Percentiles rank a stretch among this genome's conserved stretches.
phyloP scores from a whole-genome alignment of 805 yeast genomes.

The Clavispora santaluciae region DNA sequence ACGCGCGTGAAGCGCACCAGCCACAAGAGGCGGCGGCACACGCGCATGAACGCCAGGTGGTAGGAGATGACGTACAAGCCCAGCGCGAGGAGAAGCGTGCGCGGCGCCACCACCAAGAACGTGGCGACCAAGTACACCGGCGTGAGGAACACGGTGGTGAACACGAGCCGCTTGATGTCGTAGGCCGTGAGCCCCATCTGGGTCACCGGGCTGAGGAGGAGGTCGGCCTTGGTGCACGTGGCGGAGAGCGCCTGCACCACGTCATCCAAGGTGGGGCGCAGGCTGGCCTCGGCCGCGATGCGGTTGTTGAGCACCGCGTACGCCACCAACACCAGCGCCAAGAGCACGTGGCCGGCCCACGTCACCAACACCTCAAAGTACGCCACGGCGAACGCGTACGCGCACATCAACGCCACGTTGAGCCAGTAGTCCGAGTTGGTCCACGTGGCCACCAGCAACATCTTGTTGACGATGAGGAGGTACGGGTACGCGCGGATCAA shows the following conservation, averaged over 20 bases:
- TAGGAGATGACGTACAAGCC: conserved; percentile 70
- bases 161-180: conserved; percentile 73
- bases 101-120: conserved; percentile 65
- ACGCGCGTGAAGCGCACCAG: conserved; percentile 67
- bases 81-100: conserved; percentile 51
- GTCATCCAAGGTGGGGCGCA: conserved; percentile 81
- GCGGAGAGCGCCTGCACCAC: conserved; percentile 72
- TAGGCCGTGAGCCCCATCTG: conserved; percentile 65
- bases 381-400: conserved; percentile 55
- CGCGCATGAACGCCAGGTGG: conserved; percentile 81
- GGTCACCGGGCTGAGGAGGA: conserved; percentile 76
- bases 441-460: conserved; percentile 81
- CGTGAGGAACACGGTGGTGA: conserved; percentile 80
- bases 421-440: conserved; percentile 80
- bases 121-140: conserved; percentile 76
- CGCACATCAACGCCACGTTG: conserved; percentile 55
- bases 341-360: conserved; percentile 77
- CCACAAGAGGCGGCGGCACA: conserved; percentile 83
- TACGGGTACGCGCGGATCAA: conserved; percentile 83
- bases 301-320: conserved; percentile 56
- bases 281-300: conserved; percentile 54
- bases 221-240: conserved; percentile 69
- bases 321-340: conserved; percentile 56
- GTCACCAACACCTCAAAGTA: conserved; percentile 74
- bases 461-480: conserved; percentile 63